Evolutionary conservation across 2,329 filamentous ascomycete genomes (phyloP).

Genomic region (Hymenoscyphus repandus): DNA sequence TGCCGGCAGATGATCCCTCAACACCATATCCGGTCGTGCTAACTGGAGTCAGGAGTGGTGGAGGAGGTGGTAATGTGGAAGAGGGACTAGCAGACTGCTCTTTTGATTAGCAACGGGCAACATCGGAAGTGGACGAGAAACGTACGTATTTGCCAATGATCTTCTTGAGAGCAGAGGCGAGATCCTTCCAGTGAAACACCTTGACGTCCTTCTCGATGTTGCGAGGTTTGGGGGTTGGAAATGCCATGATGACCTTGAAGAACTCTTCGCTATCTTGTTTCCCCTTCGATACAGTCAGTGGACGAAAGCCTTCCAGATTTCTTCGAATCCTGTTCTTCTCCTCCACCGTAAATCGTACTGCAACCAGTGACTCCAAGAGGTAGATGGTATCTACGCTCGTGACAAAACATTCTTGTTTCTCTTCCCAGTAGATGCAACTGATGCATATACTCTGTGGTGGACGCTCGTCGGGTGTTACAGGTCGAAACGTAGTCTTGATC

Average conservation of each 20-base stretch:
- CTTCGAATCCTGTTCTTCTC: constrained; percentile 97
- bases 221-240: constrained; percentile 87
- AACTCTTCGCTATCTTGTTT: constrained; percentile 93
- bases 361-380: constrained; percentile 86
- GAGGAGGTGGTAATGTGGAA: constrained; percentile 27
- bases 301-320: constrained; percentile 91
- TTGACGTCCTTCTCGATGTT: constrained; percentile 99
- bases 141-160: constrained; percentile 90
- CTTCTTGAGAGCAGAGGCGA: constrained; percentile 85
- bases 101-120: constrained; percentile 11
- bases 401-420: constrained; percentile 85
- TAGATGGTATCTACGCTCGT: constrained; percentile 97
- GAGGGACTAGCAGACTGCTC: constrained; percentile 31
- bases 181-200: constrained; percentile 93
- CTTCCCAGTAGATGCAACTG: constrained; percentile 96
- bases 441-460: constrained; percentile 84
- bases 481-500: constrained; percentile 73
- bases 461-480: constrained; percentile 73
- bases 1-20: constrained; percentile 24
- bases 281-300: constrained; percentile 86
- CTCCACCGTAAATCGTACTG: constrained; percentile 82
- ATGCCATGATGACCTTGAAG: constrained; percentile 98
- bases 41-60: constrained; percentile 29
- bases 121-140: constrained; percentile 1
- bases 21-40: constrained; percentile 30